Base-by-base conservation (phyloP, 2,329 filamentous ascomycete species). In the Colletotrichum tamarilloi region DNA sequence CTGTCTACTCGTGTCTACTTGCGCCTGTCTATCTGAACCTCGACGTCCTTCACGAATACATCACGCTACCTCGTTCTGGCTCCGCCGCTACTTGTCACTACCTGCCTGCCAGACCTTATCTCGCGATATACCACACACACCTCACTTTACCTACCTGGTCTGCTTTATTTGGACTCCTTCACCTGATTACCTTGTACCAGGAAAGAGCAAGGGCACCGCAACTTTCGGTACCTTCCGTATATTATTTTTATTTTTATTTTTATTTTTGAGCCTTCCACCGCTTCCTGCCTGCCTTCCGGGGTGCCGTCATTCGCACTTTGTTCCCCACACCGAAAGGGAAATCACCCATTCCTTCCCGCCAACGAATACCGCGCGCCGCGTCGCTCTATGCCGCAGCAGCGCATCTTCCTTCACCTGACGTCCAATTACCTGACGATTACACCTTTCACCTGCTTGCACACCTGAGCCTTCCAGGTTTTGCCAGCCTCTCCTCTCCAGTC, bases 281-380 rank as follows among this genome's bases (percentile, higher is more conserved):
- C 28, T 24, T 11, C 49, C 49, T 3, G 8, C 49, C 49, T 3
- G 8, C 46, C 32, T 28, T 12, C 60, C 60, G 19, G 19, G n/a
- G 19, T 53, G 22, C 42, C 60, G 52, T 52, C 32, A 35, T 35
- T 35, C 60, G 14, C 60, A 63, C 46, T 32, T 28, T 35, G 11
- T 35, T 53, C 28, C 32, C 60, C 60, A 53, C 60, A 53, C 4
- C 46, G n/a, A 35, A 52, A 52, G 60, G 46, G 28, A 52, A 52
- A 53, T 35, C 46, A 30, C 53, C 46, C 46, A 63, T 63, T 35
- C 42, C 60, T 53, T 38, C 60, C 19, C n/a, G 60, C 52, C 60
- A n/a, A 63, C 60, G n/a, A 63, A 63, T 49, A 42, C 42, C 60
- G 46, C 60, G 60, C 60, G 60, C 26, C 59, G 59, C 59, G 59